Evolutionary conservation across 1,139 yeast species (phyloP).

Genomic region (Candida tetrigidarum): DNA sequence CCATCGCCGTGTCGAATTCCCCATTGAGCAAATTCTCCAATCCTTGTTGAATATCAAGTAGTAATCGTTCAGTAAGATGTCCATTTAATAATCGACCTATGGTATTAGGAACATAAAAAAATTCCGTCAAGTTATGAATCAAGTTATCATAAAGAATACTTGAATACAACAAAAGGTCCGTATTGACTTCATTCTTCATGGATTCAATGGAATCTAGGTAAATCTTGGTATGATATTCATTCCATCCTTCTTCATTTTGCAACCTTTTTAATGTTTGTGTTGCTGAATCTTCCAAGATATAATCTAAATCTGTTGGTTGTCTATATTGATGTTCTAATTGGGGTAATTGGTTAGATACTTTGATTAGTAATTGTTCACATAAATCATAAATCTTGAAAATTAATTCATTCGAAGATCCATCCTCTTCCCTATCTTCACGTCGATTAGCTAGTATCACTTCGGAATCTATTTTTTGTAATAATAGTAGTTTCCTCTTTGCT

Average conservation of each 20-base stretch:
- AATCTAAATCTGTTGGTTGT: conserved; percentile 54
- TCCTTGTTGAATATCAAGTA: conserved; percentile 18
- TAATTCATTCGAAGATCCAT: conserved; percentile 4
- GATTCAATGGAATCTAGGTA: conserved; percentile 46
- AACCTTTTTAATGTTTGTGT: conserved; percentile 47
- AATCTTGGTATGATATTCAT: conserved; percentile 39
- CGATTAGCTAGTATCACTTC: conserved; percentile 24
- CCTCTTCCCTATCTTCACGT: neutral
- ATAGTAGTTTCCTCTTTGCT: conserved; percentile 60
- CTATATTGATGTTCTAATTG: conserved; percentile 56
- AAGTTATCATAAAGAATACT: conserved; percentile 52
- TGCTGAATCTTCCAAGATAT: conserved; percentile 46
- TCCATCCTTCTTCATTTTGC: conserved; percentile 61
- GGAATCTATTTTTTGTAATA: conserved; percentile 47
- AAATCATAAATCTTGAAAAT: conserved; percentile 18
- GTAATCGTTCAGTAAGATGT: conserved; percentile 2
- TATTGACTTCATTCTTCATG: conserved; percentile 51
- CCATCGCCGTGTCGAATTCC: conserved; percentile 41
- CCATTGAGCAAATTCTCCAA: conserved; percentile 39
- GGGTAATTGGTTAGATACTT: conserved; percentile 44
- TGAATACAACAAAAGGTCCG: conserved; percentile 58
- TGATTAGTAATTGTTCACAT: conserved; percentile 31
- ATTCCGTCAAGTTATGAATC: conserved; percentile 32
- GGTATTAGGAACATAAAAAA: conserved; percentile 20
- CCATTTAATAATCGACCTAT: conserved; percentile 8